Base-by-base conservation (phyloP, 2,329 filamentous ascomycete species). In the Ceratocystis ficicola region DNA sequence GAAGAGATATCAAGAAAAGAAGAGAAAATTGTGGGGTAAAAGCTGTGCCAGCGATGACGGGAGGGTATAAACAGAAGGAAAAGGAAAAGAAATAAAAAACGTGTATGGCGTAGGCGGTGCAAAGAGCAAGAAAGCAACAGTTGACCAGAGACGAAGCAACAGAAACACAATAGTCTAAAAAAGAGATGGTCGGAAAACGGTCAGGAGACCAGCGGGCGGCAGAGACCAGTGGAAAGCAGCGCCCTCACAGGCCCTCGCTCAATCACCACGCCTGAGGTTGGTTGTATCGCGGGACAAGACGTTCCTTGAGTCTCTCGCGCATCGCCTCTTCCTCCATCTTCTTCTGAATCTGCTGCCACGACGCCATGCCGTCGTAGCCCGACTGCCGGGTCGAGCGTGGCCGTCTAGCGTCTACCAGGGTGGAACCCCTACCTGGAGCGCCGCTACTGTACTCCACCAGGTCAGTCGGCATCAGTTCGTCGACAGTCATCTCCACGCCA, bases 301-400 rank as follows among this genome's bases (percentile, higher is more conserved):
- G 44, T 41, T 20, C 61, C 61, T 63, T 63, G 61, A 63, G 61
- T 44, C 61, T 44, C 44, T 63, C 41, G 44, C 61, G 61, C 41
- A 48, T 20, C 4, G 61, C 61, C 5, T 32, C 46, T 5, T 63
- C 44, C 30, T 63, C 61, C 12, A 59, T 1, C 28, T 59, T 59
- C 52, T 59, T 59, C 10, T 63, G 61, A n/a, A 48, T 44, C 44
- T 48, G 44, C 22, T 32, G 41, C 61, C 61, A 63, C 30, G 8
- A 12, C n/a, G 44, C 41, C 44, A 41, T n/a, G 2, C 28, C 28
- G 22, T 59, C 52, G 17, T 59, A 59, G 8, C 10, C 15, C 6
- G 52, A 8, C 28, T 30, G 25, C 2, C 28, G 52, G 10, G 52
- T 59, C 25, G 52, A 59, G 6, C 52, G 52, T 5, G 52, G 52